Base-by-base conservation (phyloP, 2,329 filamentous ascomycete genomes). In the Neofusicoccum laricinum region DNA sequence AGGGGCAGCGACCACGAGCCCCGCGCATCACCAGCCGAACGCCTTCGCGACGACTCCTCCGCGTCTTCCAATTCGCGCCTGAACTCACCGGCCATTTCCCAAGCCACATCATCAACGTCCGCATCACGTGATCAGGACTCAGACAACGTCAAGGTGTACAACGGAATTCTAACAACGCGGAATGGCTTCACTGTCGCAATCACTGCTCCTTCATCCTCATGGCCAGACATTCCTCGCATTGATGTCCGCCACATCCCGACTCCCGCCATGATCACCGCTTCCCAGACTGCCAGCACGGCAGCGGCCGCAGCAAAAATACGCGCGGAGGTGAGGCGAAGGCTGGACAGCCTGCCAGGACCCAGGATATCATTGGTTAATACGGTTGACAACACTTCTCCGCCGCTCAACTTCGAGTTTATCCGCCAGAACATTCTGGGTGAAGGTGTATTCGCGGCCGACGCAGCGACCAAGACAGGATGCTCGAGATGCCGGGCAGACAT, bases 401-500 rank as follows among this genome's bases (percentile, higher is more conserved):
- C 90, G 0, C 76, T 85, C 0, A 78, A 84, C 43, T 96, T 95
- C 69, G 80, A 81, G 0, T 94, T 93, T 73, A 88, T 93, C 61
- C 80, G 88, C 6, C 76, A 82, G 0, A 88, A 86, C 10, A 78
- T 89, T 3, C 79, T 90, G 1, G 78, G 84, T 2, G 69, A 82
- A 0, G 89, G 86, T 19, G 88, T 94, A 0, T 74, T 84, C 48
- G 80, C 83, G 12, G 85, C 85, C 3, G 85, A 85, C 66, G 78
- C 80, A 53, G 88, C 83, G 32, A 90, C 91, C 63, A 84, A 87
- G 67, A 83, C 82, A 63, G 91, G 91, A 2, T 96, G 92, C 72
- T 63, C 66, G 3, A 77, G 84, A 51, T 96, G 92, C 71, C 75
- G 71, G 1, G 78, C 84, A 1, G 81, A 86, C 57, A 81, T 84